phyloP scores from a whole-genome alignment of 257 asterid genomes.

The Ligustrum vulgare region DNA sequence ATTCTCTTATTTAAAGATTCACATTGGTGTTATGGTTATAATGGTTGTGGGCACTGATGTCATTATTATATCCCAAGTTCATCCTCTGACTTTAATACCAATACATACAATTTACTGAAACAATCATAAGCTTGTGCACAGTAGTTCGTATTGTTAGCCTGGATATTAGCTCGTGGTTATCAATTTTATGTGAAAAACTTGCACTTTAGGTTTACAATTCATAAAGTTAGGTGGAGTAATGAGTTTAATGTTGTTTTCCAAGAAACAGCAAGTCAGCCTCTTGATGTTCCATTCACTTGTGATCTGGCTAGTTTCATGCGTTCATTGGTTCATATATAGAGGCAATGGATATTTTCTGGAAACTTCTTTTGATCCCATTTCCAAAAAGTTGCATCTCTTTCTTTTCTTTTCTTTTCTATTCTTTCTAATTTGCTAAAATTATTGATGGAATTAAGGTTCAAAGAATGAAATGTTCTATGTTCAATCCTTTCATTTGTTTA shows the following conservation, averaged over 20 bases:
- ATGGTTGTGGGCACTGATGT: background rate
- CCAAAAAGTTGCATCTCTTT: background rate
- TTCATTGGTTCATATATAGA: background rate
- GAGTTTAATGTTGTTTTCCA: too few relatives aligned
- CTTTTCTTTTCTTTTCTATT: background rate
- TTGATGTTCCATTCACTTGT: background rate
- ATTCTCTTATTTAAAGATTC: background rate
- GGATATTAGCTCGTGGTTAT: background rate
- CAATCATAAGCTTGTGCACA: background rate
- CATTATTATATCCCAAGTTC: background rate
- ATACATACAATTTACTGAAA: background rate
- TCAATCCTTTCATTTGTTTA: background rate
- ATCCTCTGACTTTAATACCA: background rate
- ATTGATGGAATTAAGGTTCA: background rate
- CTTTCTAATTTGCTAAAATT: background rate
- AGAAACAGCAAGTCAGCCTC: background rate
- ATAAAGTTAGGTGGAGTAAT: background rate
- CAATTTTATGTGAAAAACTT: slow-evolving; percentile 7
- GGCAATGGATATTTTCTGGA: background rate
- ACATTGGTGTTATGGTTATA: background rate
- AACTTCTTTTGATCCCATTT: background rate
- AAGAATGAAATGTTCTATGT: background rate
- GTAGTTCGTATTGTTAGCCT: background rate
- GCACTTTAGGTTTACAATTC: background rate
- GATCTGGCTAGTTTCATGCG: background rate